phyloP scores from a whole-genome alignment of 768 basidiomycete species.

The Hygrophoropsis aurantiaca region DNA sequence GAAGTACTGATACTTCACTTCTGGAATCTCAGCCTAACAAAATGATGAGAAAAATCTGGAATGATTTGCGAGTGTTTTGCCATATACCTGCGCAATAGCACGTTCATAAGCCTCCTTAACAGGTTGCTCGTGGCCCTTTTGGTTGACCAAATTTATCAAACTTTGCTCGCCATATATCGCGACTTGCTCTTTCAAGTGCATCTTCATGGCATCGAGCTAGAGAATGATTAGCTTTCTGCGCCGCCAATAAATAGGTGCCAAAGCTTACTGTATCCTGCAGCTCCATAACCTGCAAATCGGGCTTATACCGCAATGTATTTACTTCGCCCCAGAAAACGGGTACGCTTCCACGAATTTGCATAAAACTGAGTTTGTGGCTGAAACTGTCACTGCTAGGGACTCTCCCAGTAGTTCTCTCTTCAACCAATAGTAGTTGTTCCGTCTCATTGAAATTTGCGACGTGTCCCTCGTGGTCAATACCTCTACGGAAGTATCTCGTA shows the following conservation, averaged over 20 bases:
- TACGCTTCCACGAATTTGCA: constrained; percentile 91
- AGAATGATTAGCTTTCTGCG: not conserved
- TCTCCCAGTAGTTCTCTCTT: constrained; percentile 47
- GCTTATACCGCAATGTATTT: constrained; percentile 93
- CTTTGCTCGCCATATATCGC: constrained; percentile 74
- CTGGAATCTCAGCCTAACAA: constrained; percentile 56
- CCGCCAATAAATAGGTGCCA: not conserved
- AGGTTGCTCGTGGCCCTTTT: constrained; percentile 88
- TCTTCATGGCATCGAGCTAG: constrained; percentile 68
- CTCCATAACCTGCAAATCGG: constrained; percentile 96
- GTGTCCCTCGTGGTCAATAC: constrained; percentile 85
- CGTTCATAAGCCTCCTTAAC: constrained; percentile 95
- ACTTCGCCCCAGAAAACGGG: constrained; percentile 97
- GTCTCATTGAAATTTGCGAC: constrained; percentile 99
- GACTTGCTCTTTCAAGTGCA: constrained; percentile 74
- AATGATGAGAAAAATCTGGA: not conserved
- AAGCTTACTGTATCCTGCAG: constrained; percentile 73
- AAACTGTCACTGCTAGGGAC: constrained; percentile 45
- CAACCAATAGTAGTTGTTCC: constrained; percentile 87
- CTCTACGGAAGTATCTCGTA: constrained; percentile 95
- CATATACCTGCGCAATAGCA: constrained; percentile 60
- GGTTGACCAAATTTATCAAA: constrained; percentile 91
- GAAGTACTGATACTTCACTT: constrained; percentile 89
- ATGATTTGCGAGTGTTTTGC: constrained; percentile 6
- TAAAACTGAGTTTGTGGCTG: constrained; percentile 74